A percentile compares a stretch with the other conserved stretches of the same genome.
phyloP scores from a whole-genome alignment of 1,284 basidiomycete genomes.

The Austroboletus olivaceoglutinosus region DNA sequence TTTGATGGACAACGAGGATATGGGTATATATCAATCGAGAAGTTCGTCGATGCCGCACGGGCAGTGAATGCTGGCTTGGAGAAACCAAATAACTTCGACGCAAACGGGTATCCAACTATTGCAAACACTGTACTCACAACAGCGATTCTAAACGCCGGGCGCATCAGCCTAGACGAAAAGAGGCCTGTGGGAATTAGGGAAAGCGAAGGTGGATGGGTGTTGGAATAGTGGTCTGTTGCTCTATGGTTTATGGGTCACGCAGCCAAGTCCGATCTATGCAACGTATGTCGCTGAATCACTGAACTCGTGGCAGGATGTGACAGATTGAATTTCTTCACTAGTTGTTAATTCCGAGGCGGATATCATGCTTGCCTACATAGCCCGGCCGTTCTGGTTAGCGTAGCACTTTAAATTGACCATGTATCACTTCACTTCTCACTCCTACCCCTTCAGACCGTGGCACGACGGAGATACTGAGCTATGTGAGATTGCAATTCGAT shows the following conservation, averaged over 20 bases:
- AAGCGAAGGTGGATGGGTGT: conserved; percentile 61
- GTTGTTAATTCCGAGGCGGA: too few species aligned
- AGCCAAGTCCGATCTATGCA: not conserved
- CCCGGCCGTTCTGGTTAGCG: too few species aligned
- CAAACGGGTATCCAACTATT: conserved; percentile 82
- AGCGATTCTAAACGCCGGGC: conserved; percentile 87
- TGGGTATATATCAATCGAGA: conserved; percentile 88
- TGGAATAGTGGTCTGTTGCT: conserved; percentile 53
- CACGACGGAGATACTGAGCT: too few species aligned
- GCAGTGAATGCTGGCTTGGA: conserved; percentile 71
- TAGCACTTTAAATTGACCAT: too few species aligned
- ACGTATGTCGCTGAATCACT: too few species aligned
- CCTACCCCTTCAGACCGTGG: too few species aligned
- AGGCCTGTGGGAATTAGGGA: conserved; percentile 75
- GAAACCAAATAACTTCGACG: conserved; percentile 72
- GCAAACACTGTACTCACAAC: conserved; percentile 87
- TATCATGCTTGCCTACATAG: too few species aligned
- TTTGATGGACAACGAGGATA: conserved; percentile 94
- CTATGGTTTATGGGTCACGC: not conserved
- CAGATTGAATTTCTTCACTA: too few species aligned
- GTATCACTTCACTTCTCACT: too few species aligned
- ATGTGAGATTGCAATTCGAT: too few species aligned
- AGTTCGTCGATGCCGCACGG: conserved; percentile 81
- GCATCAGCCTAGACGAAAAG: conserved; percentile 86
- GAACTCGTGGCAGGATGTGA: too few species aligned